Evolutionary conservation across 2,329 filamentous ascomycete genomes (phyloP).

Genomic region (Colletotrichum orchidophilum): DNA sequence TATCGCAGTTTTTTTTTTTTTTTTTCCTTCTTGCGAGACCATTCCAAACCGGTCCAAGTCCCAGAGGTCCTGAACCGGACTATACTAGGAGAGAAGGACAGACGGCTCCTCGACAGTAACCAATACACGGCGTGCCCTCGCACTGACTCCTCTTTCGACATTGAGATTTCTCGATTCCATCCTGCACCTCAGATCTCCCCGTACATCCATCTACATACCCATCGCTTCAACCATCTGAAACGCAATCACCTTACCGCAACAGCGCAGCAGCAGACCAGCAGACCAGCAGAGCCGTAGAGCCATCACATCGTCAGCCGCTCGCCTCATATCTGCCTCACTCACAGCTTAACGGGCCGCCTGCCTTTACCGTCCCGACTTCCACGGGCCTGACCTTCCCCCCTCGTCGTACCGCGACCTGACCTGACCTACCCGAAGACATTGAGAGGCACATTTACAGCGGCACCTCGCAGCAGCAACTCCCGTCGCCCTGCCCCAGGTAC

Average conservation of each 20-base stretch:
- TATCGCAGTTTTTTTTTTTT: not conserved
- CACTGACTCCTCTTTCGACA: conserved; percentile 7
- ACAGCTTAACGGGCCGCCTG: too few relatives aligned
- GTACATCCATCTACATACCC: conserved; percentile 4
- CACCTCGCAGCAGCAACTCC: not conserved
- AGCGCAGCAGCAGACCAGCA: too few relatives aligned
- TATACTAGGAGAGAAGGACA: not conserved
- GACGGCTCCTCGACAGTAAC: not conserved
- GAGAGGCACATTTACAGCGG: not conserved
- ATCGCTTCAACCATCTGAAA: conserved; percentile 8
- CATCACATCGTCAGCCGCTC: not conserved
- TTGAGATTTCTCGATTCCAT: conserved; percentile 30
- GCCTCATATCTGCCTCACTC: too few relatives aligned
- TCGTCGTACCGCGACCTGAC: not conserved
- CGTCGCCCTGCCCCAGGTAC: not conserved
- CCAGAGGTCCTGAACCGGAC: not conserved
- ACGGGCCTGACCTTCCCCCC: not conserved
- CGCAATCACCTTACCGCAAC: not conserved
- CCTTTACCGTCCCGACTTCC: not conserved
- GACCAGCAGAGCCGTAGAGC: not conserved
- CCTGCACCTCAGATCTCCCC: conserved; percentile 6
- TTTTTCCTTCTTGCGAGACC: conserved; percentile 2
- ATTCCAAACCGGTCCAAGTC: conserved; percentile 3
- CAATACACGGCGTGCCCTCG: conserved; percentile 1
- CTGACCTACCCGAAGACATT: not conserved